A percentile compares a stretch with the other conserved stretches of the same genome.
These are phyloP conservation scores for Vicia faba DNA, from an alignment of 306 rosid genomes.

Conservation along the genomic window DNA sequence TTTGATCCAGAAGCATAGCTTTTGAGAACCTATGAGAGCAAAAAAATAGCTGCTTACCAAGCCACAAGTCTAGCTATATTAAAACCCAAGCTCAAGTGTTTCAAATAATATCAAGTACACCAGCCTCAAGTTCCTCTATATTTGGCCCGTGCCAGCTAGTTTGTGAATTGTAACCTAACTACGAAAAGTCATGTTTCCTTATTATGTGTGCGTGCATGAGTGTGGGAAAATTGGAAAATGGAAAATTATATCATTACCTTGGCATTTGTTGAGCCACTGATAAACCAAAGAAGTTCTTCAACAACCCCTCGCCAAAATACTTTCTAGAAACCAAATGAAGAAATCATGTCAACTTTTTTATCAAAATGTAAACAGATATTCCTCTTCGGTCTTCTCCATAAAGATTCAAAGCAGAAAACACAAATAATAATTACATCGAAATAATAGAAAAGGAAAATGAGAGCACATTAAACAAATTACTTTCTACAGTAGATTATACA, in stretches of 20 bases:
- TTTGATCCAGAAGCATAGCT: slow-evolving; percentile 10
- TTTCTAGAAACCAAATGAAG: slow-evolving; percentile 66
- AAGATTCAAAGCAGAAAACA: slow-evolving; percentile 17
- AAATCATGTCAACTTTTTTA: slow-evolving; percentile 43
- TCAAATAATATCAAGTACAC: slow-evolving; percentile 24
- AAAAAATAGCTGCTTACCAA: slow-evolving; percentile 15
- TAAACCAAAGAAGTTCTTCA: slow-evolving; percentile 98
- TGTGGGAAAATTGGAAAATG: not conserved
- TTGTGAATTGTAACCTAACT: slow-evolving; percentile 7
- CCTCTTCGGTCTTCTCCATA: slow-evolving; percentile 26
- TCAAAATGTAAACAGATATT: slow-evolving; percentile 23
- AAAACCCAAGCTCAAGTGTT: slow-evolving; percentile 9
- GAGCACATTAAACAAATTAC: slow-evolving; percentile 13
- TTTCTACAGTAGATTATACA: slow-evolving; percentile 9
- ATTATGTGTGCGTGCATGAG: not conserved
- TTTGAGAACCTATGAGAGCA: not conserved
- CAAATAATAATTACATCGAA: slow-evolving; percentile 21
- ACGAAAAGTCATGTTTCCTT: not conserved
- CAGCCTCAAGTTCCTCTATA: slow-evolving; percentile 13
- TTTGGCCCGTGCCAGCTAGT: not conserved
- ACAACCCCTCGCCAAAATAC: slow-evolving; percentile 98
- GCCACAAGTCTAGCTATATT: slow-evolving; percentile 22
- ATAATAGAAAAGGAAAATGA: slow-evolving; percentile 18
- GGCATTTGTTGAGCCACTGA: slow-evolving; percentile 95
- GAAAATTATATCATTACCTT: slow-evolving; percentile 61